Conservation (phyloP, 148 eudicot species). For the Spergularia bocconei region DNA sequence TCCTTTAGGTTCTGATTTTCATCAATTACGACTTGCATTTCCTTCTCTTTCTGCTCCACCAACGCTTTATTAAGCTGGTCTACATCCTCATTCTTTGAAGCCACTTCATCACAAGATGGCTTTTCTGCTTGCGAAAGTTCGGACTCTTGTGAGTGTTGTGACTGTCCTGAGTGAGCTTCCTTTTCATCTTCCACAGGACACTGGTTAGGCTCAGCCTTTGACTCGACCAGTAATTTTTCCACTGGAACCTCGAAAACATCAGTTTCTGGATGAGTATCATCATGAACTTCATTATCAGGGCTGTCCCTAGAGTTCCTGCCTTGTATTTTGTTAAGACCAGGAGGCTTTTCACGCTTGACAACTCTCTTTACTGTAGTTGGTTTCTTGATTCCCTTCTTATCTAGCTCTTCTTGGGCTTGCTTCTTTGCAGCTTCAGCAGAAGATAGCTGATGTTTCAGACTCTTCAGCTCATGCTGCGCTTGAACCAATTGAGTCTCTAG, state of each 20-base stretch:
- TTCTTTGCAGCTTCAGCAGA: constrained; percentile 68
- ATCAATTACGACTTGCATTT: constrained; percentile 27
- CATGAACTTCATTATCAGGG: constrained; percentile 29
- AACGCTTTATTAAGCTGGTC: constrained; percentile 36
- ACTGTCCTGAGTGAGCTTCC: constrained; percentile 33
- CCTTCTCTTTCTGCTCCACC: constrained; percentile 56
- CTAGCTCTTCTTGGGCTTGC: constrained; percentile 57
- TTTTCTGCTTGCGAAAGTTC: constrained; percentile 20
- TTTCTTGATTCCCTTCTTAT: constrained; percentile 39
- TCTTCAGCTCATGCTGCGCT: constrained; percentile 84
- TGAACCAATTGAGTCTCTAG: constrained; percentile 80
- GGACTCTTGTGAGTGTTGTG: constrained; percentile 27
- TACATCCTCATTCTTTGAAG: constrained; percentile 46
- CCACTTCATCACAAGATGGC: constrained; percentile 38
- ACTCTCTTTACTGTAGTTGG: constrained; percentile 19
- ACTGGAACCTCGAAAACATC: constrained; percentile 87
- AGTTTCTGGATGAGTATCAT: constrained; percentile 47
- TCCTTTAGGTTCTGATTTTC: constrained; percentile 52
- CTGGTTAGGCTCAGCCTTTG: constrained; percentile 24
- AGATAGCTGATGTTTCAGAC: constrained; percentile 64
- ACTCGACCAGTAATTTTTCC: constrained; percentile 38
- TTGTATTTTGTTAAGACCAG: constrained; percentile 22
- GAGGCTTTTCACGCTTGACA: constrained; percentile 27
- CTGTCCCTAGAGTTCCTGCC: constrained; percentile 25
- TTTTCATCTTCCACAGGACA: constrained; percentile 27